A percentile compares a stretch with the other conserved stretches of the same genome.
phyloP scores from a whole-genome alignment of 2,329 filamentous ascomycete species.

The Gnomoniopsis sp. region DNA sequence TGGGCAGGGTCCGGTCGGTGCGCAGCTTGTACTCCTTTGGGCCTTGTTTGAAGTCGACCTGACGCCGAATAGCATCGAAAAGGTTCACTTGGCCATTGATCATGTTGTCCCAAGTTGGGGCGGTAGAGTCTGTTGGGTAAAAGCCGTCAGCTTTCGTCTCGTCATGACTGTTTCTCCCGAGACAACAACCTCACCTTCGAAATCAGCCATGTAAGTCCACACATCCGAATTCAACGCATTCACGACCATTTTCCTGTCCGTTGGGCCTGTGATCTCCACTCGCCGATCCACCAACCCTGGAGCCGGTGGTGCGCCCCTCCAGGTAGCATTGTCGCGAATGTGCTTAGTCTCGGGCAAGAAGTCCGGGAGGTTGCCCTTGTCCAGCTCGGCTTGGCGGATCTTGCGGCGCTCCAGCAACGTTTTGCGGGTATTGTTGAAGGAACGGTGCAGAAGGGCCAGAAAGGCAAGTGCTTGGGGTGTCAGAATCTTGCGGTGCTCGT shows the following conservation, averaged over 20 bases:
- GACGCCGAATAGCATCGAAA: slow-evolving; percentile 88
- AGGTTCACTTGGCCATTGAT: slow-evolving; percentile 97
- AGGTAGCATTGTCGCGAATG: slow-evolving; percentile 90
- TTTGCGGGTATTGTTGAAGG: slow-evolving; percentile 89
- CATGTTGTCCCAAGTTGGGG: slow-evolving; percentile 99
- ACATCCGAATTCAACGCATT: slow-evolving; percentile 95
- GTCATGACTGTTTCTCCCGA: background rate
- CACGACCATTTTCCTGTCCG: slow-evolving; percentile 98
- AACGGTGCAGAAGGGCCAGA: slow-evolving; percentile 88
- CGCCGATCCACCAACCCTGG: slow-evolving; percentile 90
- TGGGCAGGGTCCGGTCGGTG: slow-evolving; percentile 79
- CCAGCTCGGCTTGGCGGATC: slow-evolving; percentile 85
- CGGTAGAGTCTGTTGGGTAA: slow-evolving; percentile 70
- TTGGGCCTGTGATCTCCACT: slow-evolving; percentile 95
- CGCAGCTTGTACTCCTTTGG: slow-evolving; percentile 97
- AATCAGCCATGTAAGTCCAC: slow-evolving; percentile 99
- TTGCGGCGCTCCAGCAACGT: slow-evolving; percentile 81
- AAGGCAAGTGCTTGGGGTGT: slow-evolving; percentile 88
- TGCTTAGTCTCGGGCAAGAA: slow-evolving; percentile 95
- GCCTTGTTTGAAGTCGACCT: slow-evolving; percentile 95
- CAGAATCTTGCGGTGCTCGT: slow-evolving; percentile 84
- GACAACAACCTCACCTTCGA: slow-evolving; percentile 67
- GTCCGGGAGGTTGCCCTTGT: slow-evolving; percentile 83
- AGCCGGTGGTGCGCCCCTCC: slow-evolving; percentile 88
- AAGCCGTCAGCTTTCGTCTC: slow-evolving; percentile 16